These are phyloP conservation scores for Colletotrichum filicis DNA, from an alignment of 2,329 filamentous ascomycete species.

Conservation along the genomic window DNA sequence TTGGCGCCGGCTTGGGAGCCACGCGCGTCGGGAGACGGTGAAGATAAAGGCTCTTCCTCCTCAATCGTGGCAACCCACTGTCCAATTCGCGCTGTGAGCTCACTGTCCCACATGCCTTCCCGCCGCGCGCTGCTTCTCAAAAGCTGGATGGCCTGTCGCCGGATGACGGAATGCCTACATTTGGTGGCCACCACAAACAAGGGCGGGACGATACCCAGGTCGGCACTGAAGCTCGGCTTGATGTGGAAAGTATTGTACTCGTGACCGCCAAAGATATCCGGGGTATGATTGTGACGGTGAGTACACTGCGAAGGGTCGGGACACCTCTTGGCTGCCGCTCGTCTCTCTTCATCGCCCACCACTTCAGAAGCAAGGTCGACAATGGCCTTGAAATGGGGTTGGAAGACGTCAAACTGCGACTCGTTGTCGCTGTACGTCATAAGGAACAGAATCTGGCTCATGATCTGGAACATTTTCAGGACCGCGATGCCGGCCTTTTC, in stretches of 20 bases:
- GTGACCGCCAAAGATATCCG: conserved; percentile 53
- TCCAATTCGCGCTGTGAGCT: conserved; percentile 65
- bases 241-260: conserved; percentile 61
- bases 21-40: conserved; percentile 41
- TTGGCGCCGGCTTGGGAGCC: conserved; percentile 36
- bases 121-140: conserved; percentile 68
- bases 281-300: conserved; percentile 49
- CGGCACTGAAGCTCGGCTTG: conserved; percentile 72
- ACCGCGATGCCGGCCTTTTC: conserved; percentile 70
- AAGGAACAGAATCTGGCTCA: conserved; percentile 65
- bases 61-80: conserved; percentile 67
- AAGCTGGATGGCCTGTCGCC: conserved; percentile 70
- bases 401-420: conserved; percentile 66
- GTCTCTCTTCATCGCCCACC: conserved; percentile 66
- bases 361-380: conserved; percentile 69
- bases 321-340: conserved; percentile 58
- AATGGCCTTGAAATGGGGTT: conserved; percentile 63
- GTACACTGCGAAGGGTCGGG: conserved; percentile 55
- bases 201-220: conserved; percentile 72
- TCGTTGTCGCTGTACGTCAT: conserved; percentile 71
- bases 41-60: conserved; percentile 53
- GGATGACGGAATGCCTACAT: conserved; percentile 66
- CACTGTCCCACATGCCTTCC: conserved; percentile 78
- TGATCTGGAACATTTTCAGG: conserved; percentile 71
- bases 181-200: conserved; percentile 75